Base-by-base conservation (phyloP, 371 early-diverging fungal genomes). In the Mycotypha africana region DNA sequence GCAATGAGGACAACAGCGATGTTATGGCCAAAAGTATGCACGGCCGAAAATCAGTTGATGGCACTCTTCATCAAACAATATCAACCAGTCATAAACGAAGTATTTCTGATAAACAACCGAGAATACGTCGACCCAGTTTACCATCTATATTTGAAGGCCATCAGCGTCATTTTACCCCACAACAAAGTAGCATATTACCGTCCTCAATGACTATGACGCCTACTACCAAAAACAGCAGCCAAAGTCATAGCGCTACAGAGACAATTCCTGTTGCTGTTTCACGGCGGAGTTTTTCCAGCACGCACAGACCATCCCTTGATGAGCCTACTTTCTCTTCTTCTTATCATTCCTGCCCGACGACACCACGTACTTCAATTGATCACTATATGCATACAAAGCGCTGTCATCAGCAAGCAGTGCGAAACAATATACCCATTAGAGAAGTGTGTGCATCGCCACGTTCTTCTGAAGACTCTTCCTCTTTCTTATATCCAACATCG, bases 281-380 rank as follows among this genome's bases (percentile, higher is more conserved):
- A n/a, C 31, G 44, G 25, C 51, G 44, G 51, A 51, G 51, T 39
- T 51, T 39, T 16, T 32, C 49, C 16, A 15, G 10, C 4, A 26
- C 39, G 51, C 51, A 51, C 51, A 51, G 51, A 51, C 51, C 51
- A 33, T n/a, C n/a, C n/a, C n/a, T n/a, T n/a, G 36, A 16, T 2
- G 10, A 19, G 2, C 40, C 43, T 5, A 46, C 42, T 25, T 11
- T 33, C 12, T 30, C 38, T n/a, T n/a, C n/a, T n/a, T n/a, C n/a
- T 17, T 23, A 42, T 14, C 39, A 51, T 33, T 51, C 51, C 2
- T 45, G 45, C 40, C 51, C 51, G n/a, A 32, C 22, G 2, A 44
- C 45, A 39, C 45, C 51, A n/a, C 22, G 45, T n/a, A 25, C 21
- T 10, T 45, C 51, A 1, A 7, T 33, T 1, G 51, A 51, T 4